A percentile compares a stretch with the other conserved stretches of the same genome.
These are phyloP conservation scores for Candida sojae DNA, from an alignment of 1,139 yeast species.

Conservation along the genomic window DNA sequence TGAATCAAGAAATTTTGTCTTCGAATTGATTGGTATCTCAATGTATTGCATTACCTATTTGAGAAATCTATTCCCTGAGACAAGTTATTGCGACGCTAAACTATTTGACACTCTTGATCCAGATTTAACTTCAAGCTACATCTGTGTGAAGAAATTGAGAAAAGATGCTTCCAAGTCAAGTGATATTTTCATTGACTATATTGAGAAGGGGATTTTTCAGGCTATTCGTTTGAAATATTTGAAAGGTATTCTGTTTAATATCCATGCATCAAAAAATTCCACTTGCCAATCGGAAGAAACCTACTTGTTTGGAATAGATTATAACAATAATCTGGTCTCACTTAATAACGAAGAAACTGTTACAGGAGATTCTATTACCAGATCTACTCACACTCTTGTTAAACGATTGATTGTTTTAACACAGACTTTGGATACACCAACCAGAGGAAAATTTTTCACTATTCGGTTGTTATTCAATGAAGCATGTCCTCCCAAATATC, in stretches of 20 bases:
- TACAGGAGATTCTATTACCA: conserved; percentile 28
- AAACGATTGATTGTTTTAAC: conserved; percentile 52
- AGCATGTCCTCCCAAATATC: conserved; percentile 44
- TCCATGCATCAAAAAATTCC: conserved; percentile 40
- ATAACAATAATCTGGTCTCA: conserved; percentile 19
- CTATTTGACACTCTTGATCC: conserved; percentile 30
- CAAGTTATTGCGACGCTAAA: conserved; percentile 43
- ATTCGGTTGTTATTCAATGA: conserved; percentile 52
- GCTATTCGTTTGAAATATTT: conserved; percentile 43
- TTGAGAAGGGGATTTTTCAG: conserved; percentile 50
- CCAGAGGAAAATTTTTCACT: conserved; percentile 41
- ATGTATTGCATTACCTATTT: conserved; percentile 54
- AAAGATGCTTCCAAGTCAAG: conserved; percentile 34
- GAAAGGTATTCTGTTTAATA: conserved; percentile 44
- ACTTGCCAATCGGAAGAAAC: conserved; percentile 40
- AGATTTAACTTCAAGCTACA: conserved; percentile 22
- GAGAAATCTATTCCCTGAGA: conserved; percentile 53
- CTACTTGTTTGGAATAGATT: conserved; percentile 49
- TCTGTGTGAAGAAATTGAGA: conserved; percentile 46
- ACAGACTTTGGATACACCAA: conserved; percentile 52
- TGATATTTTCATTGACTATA: conserved; percentile 44
- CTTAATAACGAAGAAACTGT: conserved; percentile 3
- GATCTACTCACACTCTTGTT: conserved; percentile 30
- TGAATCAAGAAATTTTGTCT: conserved; percentile 41
- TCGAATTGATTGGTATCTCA: conserved; percentile 46